These are phyloP conservation scores for Plantago elongata DNA, from an alignment of 257 asterid species.

Conservation along the genomic window DNA sequence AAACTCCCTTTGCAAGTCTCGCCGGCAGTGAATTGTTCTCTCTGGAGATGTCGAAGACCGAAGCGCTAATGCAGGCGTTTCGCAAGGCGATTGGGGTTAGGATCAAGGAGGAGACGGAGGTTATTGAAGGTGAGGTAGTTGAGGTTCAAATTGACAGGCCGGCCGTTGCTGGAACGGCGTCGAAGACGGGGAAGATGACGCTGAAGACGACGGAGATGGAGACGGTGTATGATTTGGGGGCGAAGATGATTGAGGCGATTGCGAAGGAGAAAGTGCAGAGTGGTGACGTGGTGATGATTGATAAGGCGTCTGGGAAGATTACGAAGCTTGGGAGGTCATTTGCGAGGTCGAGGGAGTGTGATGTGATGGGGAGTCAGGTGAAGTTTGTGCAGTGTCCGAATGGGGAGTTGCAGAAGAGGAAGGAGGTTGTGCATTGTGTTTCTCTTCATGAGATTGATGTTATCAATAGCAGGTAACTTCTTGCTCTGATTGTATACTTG, in stretches of 20 bases:
- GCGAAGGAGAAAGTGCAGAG: slow-evolving; percentile 93
- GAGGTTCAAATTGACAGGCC: slow-evolving; percentile 77
- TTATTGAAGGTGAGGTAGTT: slow-evolving; percentile 89
- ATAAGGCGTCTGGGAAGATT: slow-evolving; percentile 86
- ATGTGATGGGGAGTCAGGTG: slow-evolving; percentile 86
- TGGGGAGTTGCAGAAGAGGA: slow-evolving; percentile 96
- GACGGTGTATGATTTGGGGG: slow-evolving; percentile 79
- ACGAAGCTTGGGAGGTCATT: slow-evolving; percentile 84
- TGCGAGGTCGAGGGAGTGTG: slow-evolving; percentile 77
- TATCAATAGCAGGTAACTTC: slow-evolving; percentile 75
- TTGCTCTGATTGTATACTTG: neutral
- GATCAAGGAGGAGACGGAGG: slow-evolving; percentile 85
- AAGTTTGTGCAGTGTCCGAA: slow-evolving; percentile 95
- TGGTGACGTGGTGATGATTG: slow-evolving; percentile 83
- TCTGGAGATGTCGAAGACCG: slow-evolving; percentile 83
- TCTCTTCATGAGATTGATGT: slow-evolving; percentile 90
- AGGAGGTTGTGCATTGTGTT: slow-evolving; percentile 91
- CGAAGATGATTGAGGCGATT: slow-evolving; percentile 82
- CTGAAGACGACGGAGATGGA: slow-evolving; percentile 89
- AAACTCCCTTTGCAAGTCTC: slow-evolving; percentile 86
- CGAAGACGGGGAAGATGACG: slow-evolving; percentile 75
- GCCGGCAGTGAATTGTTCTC: slow-evolving; percentile 90
- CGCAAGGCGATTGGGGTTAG: slow-evolving; percentile 78
- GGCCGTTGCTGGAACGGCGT: slow-evolving; percentile 71
- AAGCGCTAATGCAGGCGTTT: slow-evolving; percentile 84